phyloP scores from a whole-genome alignment of 116 monocot genomes.

The Cymodocea nodosa region DNA sequence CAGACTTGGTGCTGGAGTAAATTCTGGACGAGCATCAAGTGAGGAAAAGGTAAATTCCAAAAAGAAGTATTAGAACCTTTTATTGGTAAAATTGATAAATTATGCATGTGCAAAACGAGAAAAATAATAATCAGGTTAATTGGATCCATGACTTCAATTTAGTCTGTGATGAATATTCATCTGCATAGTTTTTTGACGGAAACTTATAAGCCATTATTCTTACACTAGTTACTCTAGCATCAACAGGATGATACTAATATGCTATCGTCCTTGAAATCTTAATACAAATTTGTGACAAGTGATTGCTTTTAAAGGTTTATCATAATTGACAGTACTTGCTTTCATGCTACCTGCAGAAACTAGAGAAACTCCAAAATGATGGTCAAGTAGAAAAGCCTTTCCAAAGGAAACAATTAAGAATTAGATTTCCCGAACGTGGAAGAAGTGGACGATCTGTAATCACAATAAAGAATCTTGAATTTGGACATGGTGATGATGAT shows the following conservation, averaged over 20 bases:
- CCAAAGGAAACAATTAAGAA: constrained; percentile 74
- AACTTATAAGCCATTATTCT: too few species aligned
- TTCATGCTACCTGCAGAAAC: constrained; percentile 44
- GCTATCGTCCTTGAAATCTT: too few species aligned
- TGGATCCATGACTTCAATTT: too few species aligned
- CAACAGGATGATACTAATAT: too few species aligned
- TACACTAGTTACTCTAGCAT: too few species aligned
- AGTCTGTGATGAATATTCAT: too few species aligned
- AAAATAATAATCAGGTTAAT: too few species aligned
- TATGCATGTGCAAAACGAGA: too few species aligned
- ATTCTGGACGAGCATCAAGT: constrained; percentile 93
- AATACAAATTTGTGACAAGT: too few species aligned
- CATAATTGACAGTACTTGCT: neutral
- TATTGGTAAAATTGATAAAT: neutral
- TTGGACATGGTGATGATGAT: constrained; percentile 72
- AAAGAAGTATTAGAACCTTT: neutral
- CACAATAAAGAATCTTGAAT: constrained; percentile 66
- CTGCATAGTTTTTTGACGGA: too few species aligned
- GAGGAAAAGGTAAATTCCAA: constrained; percentile 69
- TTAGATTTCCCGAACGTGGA: constrained; percentile 92
- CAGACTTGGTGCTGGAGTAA: constrained; percentile 87
- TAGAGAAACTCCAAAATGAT: constrained; percentile 76
- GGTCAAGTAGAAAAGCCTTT: constrained; percentile 93
- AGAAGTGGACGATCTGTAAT: constrained; percentile 78
- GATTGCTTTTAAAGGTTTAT: neutral